Evolutionary conservation across 2,329 filamentous ascomycete species (phyloP), one percentile per base, ranked within the genome.

Genomic region (Clonostachys rhizophaga): DNA sequence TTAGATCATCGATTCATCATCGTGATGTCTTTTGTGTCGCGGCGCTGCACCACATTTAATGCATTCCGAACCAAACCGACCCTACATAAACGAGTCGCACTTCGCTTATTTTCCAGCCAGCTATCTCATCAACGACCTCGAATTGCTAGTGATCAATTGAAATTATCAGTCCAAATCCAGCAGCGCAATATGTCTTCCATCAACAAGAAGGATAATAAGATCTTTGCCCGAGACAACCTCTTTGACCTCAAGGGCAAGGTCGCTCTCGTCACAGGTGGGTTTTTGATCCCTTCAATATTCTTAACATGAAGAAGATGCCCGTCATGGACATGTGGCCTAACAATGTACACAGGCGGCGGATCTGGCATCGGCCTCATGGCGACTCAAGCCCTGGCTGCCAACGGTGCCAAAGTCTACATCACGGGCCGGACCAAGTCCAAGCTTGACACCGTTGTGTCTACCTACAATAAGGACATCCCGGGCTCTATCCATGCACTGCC

Each of bases 361-460:
- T 78, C 83, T 48, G 83, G 83, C 24, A 84, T 87, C 45, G 84
- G 84, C 5, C 74, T 84, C 47, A 87, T 87, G 83, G 82, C 83
- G 40, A 78, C 81, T 3, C 79, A 86, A 54, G 78, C 83, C 7
- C 82, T 86, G 47, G 79, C 86, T 1, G 67, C 72, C 49, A 88
- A 87, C 62, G 83, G 84, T 50, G 79, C 78, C 49, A 85, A 78
- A 52, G 85, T 89, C 6, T 89, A 87, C 69, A 84, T 89, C 52
- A 82, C 81, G 20, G 84, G 86, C 34, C 81, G 79, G 14, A 81
- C 79, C 40, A 68, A 71, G 24, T 83, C 82, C 56, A 84, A 85
- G 57, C 71, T 85, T 43, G 79, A 83, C 16, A 76, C 68, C 34
- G 77, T 80, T 2, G 79, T 79, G 42, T 63, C 83, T 47, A 79